Evolutionary conservation across 257 asterid genomes (phyloP), one percentile per base, ranked within the genome.

Genomic region (Plantago ovata): DNA sequence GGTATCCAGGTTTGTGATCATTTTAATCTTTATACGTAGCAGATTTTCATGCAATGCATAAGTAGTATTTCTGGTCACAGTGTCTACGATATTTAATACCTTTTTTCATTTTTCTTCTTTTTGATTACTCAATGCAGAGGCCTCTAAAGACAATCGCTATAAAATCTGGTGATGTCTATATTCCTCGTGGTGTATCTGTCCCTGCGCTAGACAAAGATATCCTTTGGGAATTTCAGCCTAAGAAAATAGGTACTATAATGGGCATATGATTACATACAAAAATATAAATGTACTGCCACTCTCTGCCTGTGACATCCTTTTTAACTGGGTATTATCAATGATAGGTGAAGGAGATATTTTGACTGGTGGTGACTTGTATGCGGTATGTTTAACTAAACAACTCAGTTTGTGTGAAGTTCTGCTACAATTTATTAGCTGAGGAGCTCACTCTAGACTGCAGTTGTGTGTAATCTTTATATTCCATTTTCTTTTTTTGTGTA

Each of bases 161-260:
- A 69, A 93, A 58, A 76, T 93, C 98, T 64, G 95, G 97, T 63
- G 98, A 93, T 84, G 98, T 93, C 56, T 93, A 93, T 65, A 93
- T 93, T 77, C 98, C 98, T 48, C 98, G 98, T 58, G 98, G 97
- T 63, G 97, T 93, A 39, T 84, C 98, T 68, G 98, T 93, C 59
- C 98, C 98, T 0, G 97, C 98, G 52, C 86, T 93, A 16, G 98
- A 93, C 79, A 93, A 93, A 73, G 98, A 93, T 63, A 82, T 59
- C 23, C 92, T 89, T 6, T 93, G 98, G 98, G 98, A 93, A 56
- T 93, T 93, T 80, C 74, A 82, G 73, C 98, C 98, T 28, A 89
- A 75, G 79, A 93, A 82, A 84, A 74, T 89, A 66, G 98, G 97
- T 93, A 53, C 44, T 32, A 16, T 50, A 60, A 13, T 19, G 28